Base-by-base conservation (phyloP, 225 moss, liverwort and hornwort genomes). In the Antitrichia curtipendula region DNA sequence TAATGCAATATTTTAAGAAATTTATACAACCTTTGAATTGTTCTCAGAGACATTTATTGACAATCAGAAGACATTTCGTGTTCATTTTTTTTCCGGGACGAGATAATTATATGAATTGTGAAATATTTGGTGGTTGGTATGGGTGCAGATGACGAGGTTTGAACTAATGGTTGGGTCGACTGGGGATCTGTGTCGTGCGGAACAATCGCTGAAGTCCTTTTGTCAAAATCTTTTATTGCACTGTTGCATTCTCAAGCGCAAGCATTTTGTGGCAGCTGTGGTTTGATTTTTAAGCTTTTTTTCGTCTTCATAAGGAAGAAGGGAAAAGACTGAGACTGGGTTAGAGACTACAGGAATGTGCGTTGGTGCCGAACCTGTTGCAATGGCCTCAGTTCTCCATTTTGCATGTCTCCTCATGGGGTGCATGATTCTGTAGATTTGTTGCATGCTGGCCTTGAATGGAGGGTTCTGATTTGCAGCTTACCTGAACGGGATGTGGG, bases 401-500 rank as follows among this genome's bases (percentile, higher is more conserved):
- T 90, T 87, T 74, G 85, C 87, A 73, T 68, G 78, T 78, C 74
- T 70, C 82, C 75, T 89, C 82, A 75, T 89, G 87, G 52, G 90
- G 82, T 92, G 92, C 81, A 85, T 92, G 90, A 92, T 92, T 91
- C 92, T 92, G 92, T 91, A 68, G 85, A 82, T 87, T 84, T 82
- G 85, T 82, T 85, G 92, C 89, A 80, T 82, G 74, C 56, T 89
- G n/a, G 84, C 76, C 90, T 86, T 81, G 45, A 81, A 87, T 81
- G 40, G 58, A 87, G 92, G 88, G n/a, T 54, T 70, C 53, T 80
- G 52, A 62, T 84, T 85, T 83, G 90, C 90, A 87, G 56, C 88
- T 62, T 60, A 81, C 27, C 60, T 88, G 81, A 84, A 83, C 65
- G 78, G 92, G 87, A 87, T 89, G 91, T 86, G 84, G 85, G 47